Conservation (phyloP, 495 filamentous ascomycete genomes). For the Alectoria sarmentosa region DNA sequence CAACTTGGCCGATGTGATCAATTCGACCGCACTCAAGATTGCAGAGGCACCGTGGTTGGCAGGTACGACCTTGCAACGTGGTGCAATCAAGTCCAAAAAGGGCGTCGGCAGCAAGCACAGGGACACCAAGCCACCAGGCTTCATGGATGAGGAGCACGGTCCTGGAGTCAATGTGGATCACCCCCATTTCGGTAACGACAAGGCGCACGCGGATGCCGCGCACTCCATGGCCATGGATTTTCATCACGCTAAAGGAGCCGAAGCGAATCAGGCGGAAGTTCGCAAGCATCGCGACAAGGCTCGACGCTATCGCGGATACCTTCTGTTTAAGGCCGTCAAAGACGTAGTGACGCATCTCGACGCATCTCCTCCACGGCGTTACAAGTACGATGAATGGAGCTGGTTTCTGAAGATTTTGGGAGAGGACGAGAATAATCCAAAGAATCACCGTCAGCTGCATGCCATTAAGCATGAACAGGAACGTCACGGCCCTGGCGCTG, state of each 20-base stretch:
- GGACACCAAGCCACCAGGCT: conserved; percentile 1
- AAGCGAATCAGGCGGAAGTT: background rate
- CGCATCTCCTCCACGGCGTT: background rate
- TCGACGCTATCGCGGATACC: background rate
- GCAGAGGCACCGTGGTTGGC: conserved; percentile 1
- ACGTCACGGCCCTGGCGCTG: background rate
- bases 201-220: background rate
- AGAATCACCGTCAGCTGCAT: background rate
- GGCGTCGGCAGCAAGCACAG: background rate
- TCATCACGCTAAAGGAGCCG: background rate
- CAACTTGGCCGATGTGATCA: background rate
- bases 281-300: conserved; percentile 1
- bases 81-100: background rate
- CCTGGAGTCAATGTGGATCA: background rate
- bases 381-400: conserved; percentile 2
- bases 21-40: background rate
- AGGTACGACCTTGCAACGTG: background rate
- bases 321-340: background rate
- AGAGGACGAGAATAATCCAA: background rate
- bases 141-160: conserved; percentile 1
- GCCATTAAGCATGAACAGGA: background rate
- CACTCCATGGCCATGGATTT: background rate
- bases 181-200: background rate
- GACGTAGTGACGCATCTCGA: background rate
- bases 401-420: background rate